These are phyloP conservation scores for Exserohilum turcica DNA, from an alignment of 2,329 filamentous ascomycete genomes.

Conservation along the genomic window DNA sequence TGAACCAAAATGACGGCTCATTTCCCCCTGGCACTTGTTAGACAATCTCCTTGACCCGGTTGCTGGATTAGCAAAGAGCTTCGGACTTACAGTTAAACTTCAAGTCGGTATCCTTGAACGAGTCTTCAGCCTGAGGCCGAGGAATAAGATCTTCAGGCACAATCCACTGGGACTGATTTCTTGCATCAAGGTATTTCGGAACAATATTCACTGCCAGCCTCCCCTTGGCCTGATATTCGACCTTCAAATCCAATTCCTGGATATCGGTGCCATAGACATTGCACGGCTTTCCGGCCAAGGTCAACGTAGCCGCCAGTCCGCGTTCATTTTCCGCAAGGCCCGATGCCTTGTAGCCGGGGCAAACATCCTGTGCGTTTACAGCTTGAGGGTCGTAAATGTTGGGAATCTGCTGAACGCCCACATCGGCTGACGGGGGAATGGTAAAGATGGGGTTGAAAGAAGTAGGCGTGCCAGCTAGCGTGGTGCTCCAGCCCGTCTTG, in stretches of 20 bases:
- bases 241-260: conserved; percentile 66
- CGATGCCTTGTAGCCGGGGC: conserved; percentile 63
- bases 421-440: conserved; percentile 44
- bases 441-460: conserved; percentile 43
- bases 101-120: conserved; percentile 52
- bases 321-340: conserved; percentile 52
- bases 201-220: conserved; percentile 73
- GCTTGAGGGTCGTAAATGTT: conserved; percentile 70
- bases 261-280: conserved; percentile 81
- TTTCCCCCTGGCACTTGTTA: conserved; percentile 55
- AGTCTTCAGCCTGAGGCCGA: conserved; percentile 56
- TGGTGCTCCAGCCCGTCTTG: conserved; percentile 28
- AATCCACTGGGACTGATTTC: conserved; percentile 70
- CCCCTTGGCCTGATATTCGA: conserved; percentile 69
- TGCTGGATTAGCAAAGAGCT: not conserved
- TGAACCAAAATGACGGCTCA: conserved; percentile 62
- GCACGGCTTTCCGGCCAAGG: conserved; percentile 62
- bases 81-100: conserved; percentile 49
- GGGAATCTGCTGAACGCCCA: conserved; percentile 53
- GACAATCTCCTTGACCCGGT: not conserved
- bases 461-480: conserved; percentile 37
- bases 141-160: conserved; percentile 68
- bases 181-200: conserved; percentile 65
- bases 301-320: conserved; percentile 60
- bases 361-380: conserved; percentile 66